These are phyloP conservation scores for Fusarium brevicatenulatum DNA, from an alignment of 2,329 filamentous ascomycete species.

Conservation along the genomic window DNA sequence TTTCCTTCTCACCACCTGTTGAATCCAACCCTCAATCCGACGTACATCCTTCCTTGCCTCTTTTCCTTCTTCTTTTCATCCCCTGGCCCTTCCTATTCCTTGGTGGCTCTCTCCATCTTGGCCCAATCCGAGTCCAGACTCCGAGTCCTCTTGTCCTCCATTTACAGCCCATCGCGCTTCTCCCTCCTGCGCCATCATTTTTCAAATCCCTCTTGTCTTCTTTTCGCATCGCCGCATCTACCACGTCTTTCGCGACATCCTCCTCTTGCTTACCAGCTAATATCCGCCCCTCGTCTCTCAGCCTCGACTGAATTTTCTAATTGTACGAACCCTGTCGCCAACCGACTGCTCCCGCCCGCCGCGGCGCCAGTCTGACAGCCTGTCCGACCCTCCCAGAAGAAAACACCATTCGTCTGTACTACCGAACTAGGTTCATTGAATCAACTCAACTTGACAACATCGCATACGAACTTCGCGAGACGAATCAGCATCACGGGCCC, in stretches of 20 bases:
- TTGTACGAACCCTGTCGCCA: conserved; percentile 33
- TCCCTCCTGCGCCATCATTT: conserved; percentile 32
- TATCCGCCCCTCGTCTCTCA: conserved; percentile 21
- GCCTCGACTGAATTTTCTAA: conserved; percentile 36
- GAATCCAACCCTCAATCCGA: conserved; percentile 29
- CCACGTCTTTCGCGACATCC: conserved; percentile 16
- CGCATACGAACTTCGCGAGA: conserved; percentile 10
- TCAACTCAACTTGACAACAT: conserved; percentile 19
- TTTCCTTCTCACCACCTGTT: conserved; percentile 10
- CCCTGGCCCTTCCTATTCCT: conserved; percentile 37
- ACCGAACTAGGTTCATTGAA: conserved; percentile 25
- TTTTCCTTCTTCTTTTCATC: conserved; percentile 33
- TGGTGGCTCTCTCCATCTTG: conserved; percentile 30
- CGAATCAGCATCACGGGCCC: neutral
- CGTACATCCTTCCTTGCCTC: conserved; percentile 27
- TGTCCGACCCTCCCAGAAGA: conserved; percentile 36
- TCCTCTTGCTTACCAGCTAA: conserved; percentile 23
- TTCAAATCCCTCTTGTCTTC: conserved; percentile 20
- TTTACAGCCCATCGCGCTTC: conserved; percentile 29
- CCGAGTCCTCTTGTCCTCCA: conserved; percentile 34
- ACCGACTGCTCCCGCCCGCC: conserved; percentile 29
- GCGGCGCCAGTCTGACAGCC: conserved; percentile 33
- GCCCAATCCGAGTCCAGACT: conserved; percentile 30
- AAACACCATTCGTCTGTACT: conserved; percentile 24
- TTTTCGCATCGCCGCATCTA: conserved; percentile 17